phyloP scores from a whole-genome alignment of 805 yeast species.

The Debaryomyces hansenii region DNA sequence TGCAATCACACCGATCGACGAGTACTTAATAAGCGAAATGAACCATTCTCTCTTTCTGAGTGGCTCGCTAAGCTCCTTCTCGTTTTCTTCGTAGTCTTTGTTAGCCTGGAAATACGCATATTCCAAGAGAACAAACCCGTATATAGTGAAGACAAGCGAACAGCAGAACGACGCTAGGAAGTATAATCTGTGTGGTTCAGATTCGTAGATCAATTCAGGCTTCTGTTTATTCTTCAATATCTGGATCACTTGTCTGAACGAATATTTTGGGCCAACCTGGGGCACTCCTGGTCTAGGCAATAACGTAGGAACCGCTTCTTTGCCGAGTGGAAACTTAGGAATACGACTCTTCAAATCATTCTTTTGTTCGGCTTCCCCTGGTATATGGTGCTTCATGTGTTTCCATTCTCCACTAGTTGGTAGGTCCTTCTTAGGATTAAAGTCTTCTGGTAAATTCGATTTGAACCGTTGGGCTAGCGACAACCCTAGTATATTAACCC shows the following conservation, averaged over 20 bases:
- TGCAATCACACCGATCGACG: slow-evolving; percentile 26
- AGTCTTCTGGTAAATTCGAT: slow-evolving; percentile 29
- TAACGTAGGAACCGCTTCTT: slow-evolving; percentile 63
- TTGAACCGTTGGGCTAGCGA: slow-evolving; percentile 14
- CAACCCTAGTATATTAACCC: background rate
- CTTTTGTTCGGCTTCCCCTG: slow-evolving; percentile 48
- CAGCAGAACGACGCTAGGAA: slow-evolving; percentile 68
- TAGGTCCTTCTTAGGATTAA: slow-evolving; percentile 27
- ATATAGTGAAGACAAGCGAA: slow-evolving; percentile 68
- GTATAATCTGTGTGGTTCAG: slow-evolving; percentile 79
- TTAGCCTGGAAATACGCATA: slow-evolving; percentile 53
- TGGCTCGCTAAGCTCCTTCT: slow-evolving; percentile 43
- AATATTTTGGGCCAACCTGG: slow-evolving; percentile 54
- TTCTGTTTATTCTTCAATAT: slow-evolving; percentile 51
- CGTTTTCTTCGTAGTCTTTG: slow-evolving; percentile 53
- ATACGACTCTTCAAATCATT: slow-evolving; percentile 57
- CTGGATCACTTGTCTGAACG: slow-evolving; percentile 62
- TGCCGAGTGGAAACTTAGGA: slow-evolving; percentile 66
- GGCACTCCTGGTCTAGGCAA: slow-evolving; percentile 81
- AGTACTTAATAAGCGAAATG: slow-evolving; percentile 25
- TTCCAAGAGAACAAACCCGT: slow-evolving; percentile 62
- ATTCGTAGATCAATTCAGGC: slow-evolving; percentile 78
- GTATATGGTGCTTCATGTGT: slow-evolving; percentile 49
- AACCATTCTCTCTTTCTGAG: slow-evolving; percentile 42
- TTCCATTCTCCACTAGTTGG: slow-evolving; percentile 43